Base-by-base conservation (phyloP, 345 rosid species). In the Pistacia integerrima region DNA sequence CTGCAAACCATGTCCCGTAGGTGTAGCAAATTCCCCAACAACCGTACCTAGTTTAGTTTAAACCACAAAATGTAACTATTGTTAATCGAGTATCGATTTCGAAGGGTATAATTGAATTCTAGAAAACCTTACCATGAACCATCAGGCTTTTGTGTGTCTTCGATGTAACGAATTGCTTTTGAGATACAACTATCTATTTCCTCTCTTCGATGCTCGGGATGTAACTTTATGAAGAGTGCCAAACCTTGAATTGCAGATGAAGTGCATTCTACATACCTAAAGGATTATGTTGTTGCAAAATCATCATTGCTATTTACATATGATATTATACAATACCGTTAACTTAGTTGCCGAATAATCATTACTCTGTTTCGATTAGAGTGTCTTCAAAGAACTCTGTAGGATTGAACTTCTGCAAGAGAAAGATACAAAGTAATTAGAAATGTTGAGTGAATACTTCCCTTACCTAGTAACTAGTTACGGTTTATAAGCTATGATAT, bases 11-110 rank as follows among this genome's bases (percentile, higher is more conserved):
- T 66, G 90, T 87, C 4, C 78, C 93, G 30, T 88, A 89, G 0
- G 87, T 85, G 77, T 88, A 89, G 74, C 95, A 91, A 4, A 91
- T 87, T 18, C 96, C 96, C 96, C 93, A 88, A 20, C 77, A 88
- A 17, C 93, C 96, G 10, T 88, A 91, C 90, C 88, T 87, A 57
- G 44, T 41, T 41, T 3, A 41, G 44, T 55, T 57, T 55, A 52
- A 52, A 4, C 41, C 36, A 22, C 14, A 17, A 28, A 51, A 11
- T 10, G 16, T 41, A 49, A 18, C 41, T 70, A 35, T n/a, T 17
- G 22, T 28, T 52, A 56, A 20, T 46, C n/a, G 4, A 11, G 9
- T 17, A 56, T 14, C 0, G 3, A 5, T 56, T 16, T 56, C 60
- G 8, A 56, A 56, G 16, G 60, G 25, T 3, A 1, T 1, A 3